Percentiles rank a stretch among this genome's conserved stretches.
Conservation (phyloP, 2,329 filamentous ascomycete genomes). For the Alternaria gaisen region DNA sequence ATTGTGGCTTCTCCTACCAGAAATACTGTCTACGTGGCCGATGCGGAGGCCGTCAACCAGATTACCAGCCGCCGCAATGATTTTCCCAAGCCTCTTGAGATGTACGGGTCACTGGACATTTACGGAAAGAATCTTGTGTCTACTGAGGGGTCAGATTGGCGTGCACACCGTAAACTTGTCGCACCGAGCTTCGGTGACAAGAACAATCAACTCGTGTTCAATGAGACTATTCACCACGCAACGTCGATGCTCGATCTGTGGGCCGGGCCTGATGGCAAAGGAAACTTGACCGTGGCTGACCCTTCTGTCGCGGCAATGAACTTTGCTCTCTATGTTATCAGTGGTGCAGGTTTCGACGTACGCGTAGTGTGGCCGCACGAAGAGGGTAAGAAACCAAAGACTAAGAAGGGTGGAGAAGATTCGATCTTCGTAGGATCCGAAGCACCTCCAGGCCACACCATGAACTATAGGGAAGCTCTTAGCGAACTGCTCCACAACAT, state of each 20-base stretch:
- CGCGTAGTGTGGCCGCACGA: slow-evolving; percentile 68
- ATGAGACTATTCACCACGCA: slow-evolving; percentile 70
- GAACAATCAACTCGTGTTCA: slow-evolving; percentile 74
- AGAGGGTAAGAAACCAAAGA: slow-evolving; percentile 51
- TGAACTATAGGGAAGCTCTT: slow-evolving; percentile 73
- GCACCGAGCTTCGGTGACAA: slow-evolving; percentile 78
- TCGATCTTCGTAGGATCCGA: slow-evolving; percentile 47
- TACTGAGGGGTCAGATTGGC: slow-evolving; percentile 75
- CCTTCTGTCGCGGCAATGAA: slow-evolving; percentile 73
- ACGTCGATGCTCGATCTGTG: slow-evolving; percentile 44
- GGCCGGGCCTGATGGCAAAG: slow-evolving; percentile 36
- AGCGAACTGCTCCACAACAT: slow-evolving; percentile 70
- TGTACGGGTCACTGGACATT: slow-evolving; percentile 68
- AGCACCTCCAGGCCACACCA: slow-evolving; percentile 51
- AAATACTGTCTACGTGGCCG: slow-evolving; percentile 65
- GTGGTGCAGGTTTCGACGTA: slow-evolving; percentile 75
- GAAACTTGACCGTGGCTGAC: slow-evolving; percentile 61
- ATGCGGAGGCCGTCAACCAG: slow-evolving; percentile 72
- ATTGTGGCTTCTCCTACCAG: slow-evolving; percentile 67
- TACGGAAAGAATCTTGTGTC: slow-evolving; percentile 78
- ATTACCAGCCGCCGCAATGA: slow-evolving; percentile 72
- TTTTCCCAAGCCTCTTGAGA: slow-evolving; percentile 73
- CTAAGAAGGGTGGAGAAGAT: slow-evolving; percentile 30
- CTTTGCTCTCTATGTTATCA: slow-evolving; percentile 66
- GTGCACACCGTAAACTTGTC: slow-evolving; percentile 75